Evolutionary conservation across 2,329 filamentous ascomycete species (phyloP).

Genomic region (Pochonia chlamydosporia): DNA sequence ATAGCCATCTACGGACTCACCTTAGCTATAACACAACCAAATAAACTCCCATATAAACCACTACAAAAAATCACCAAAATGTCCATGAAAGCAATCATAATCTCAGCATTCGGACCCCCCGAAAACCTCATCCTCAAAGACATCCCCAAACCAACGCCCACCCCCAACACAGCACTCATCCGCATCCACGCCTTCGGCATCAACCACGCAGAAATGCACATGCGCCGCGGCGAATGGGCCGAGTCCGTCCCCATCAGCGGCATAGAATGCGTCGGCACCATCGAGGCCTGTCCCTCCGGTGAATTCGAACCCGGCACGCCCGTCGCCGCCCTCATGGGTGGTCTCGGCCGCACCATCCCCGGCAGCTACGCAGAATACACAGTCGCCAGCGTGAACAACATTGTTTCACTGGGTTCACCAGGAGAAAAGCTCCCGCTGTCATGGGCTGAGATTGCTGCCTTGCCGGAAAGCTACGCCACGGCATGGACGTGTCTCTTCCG

Average conservation of each 20-base stretch:
- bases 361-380: constrained; percentile 31
- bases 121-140: not conserved
- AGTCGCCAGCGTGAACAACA: not conserved
- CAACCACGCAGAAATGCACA: constrained; percentile 40
- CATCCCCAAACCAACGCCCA: constrained; percentile 9
- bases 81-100: not conserved
- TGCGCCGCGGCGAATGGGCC: constrained; percentile 36
- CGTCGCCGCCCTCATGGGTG: constrained; percentile 36
- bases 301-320: constrained; percentile 24
- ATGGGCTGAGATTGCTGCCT: not conserved
- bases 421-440: not conserved
- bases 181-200: constrained; percentile 34
- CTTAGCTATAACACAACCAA: no score
- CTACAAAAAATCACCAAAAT: no score
- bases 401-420: not conserved
- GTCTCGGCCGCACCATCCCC: constrained; percentile 30
- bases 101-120: not conserved
- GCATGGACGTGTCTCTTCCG: not conserved
- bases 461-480: not conserved
- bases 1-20: no score
- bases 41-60: no score
- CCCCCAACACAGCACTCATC: constrained; percentile 24
- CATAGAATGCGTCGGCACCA: constrained; percentile 36
- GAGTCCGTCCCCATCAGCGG: constrained; percentile 31
- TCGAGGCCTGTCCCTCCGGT: constrained; percentile 27